These are phyloP conservation scores for Wilcoxina mikolae DNA, from an alignment of 495 filamentous ascomycete species.

Conservation along the genomic window DNA sequence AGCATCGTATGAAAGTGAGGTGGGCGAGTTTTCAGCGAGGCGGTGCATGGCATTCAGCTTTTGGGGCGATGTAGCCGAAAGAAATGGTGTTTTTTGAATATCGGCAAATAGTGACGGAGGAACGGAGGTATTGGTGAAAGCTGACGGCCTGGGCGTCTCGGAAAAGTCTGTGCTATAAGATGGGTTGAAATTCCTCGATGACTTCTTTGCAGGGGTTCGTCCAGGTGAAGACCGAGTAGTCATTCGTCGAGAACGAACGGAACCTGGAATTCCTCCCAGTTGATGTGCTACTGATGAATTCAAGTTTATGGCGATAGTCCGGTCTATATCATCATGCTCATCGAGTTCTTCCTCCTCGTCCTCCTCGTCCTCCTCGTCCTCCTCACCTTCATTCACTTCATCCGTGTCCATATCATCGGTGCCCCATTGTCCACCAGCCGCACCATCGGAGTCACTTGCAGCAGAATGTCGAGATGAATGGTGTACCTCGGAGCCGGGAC, in stretches of 20 bases:
- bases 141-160: constrained; percentile 7
- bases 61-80: constrained; percentile 24
- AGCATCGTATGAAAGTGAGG: not conserved
- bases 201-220: constrained; percentile 17
- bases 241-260: constrained; percentile 9
- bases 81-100: constrained; percentile 25
- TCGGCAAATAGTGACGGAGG: constrained; percentile 24
- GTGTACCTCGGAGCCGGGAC: not conserved
- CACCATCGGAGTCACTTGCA: constrained; percentile 18
- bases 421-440: constrained; percentile 8
- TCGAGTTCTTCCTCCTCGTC: constrained; percentile 5
- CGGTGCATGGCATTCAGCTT: constrained; percentile 23
- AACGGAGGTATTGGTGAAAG: constrained; percentile 18
- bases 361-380: constrained; percentile 2
- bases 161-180: not conserved
- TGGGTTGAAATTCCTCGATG: constrained; percentile 13
- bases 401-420: not conserved
- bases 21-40: constrained; percentile 6
- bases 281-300: constrained; percentile 17
- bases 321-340: constrained; percentile 14
- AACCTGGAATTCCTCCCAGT: constrained; percentile 2
- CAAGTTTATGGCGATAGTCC: constrained; percentile 13
- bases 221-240: constrained; percentile 8
- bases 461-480: constrained; percentile 15
- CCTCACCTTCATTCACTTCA: constrained; percentile 9